Conservation (phyloP, 1,284 basidiomycete genomes). For the Anthracocystis panici-leucophaei region DNA sequence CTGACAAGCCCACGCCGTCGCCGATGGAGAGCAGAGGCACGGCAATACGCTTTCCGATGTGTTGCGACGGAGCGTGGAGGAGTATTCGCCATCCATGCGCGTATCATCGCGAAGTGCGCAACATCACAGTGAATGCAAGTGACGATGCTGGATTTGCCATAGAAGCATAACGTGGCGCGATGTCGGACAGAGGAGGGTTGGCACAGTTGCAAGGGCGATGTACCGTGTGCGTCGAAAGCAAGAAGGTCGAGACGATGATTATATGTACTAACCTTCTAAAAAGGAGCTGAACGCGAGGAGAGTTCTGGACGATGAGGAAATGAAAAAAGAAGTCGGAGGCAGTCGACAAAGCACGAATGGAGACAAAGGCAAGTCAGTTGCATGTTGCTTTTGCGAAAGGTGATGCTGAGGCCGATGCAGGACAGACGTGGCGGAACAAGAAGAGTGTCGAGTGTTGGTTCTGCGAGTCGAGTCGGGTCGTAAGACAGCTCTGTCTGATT, state of each 20-base stretch:
- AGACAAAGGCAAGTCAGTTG: slow-evolving; percentile 27
- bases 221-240: neutral
- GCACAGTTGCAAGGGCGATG: neutral
- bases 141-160: neutral
- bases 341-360: slow-evolving; percentile 6
- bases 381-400: slow-evolving; percentile 7
- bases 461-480: neutral
- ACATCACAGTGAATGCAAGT: neutral
- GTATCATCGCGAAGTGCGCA: neutral
- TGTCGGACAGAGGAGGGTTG: neutral
- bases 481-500: neutral
- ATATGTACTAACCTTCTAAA: slow-evolving; percentile 41
- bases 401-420: neutral
- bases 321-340: neutral
- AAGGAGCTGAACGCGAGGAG: slow-evolving; percentile 41
- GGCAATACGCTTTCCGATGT: neutral
- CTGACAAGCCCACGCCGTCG: neutral
- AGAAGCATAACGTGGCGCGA: neutral
- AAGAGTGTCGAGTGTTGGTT: neutral
- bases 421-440: neutral
- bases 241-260: neutral
- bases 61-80: neutral
- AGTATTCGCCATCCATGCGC: neutral
- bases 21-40: neutral
- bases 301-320: slow-evolving; percentile 12